Conservation (phyloP, 441 rosid genomes). For the Corymbia calophylla region DNA sequence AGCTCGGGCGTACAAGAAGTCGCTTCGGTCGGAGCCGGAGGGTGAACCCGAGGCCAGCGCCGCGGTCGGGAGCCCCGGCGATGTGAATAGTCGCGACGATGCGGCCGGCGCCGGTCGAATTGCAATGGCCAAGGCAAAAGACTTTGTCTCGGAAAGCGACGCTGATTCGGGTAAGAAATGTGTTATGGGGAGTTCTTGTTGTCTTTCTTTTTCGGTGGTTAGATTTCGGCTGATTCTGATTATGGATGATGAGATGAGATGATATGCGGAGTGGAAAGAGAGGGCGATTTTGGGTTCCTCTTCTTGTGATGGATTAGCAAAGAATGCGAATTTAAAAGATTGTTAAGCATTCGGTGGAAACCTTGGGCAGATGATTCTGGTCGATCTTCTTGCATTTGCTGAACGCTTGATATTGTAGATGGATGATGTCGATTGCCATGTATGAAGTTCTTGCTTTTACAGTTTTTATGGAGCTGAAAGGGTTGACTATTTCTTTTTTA, state of each 20-base stretch:
- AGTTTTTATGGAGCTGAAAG: not conserved
- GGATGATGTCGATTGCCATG: not conserved
- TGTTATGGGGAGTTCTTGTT: not conserved
- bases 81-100: not conserved
- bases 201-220: not conserved
- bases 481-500: not conserved
- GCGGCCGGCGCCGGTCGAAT: slow-evolving; percentile 24
- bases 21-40: not conserved
- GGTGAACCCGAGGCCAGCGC: not conserved
- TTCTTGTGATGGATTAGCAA: not conserved
- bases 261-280: not conserved
- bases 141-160: slow-evolving; percentile 19
- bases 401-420: not conserved
- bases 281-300: not conserved
- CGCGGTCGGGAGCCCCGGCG: slow-evolving; percentile 7
- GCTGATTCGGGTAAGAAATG: slow-evolving; percentile 15
- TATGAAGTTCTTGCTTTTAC: not conserved
- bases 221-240: not conserved
- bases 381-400: not conserved
- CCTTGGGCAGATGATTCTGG: not conserved
- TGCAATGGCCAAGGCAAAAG: slow-evolving; percentile 36
- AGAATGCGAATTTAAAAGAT: not conserved
- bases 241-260: not conserved
- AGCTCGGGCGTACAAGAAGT: slow-evolving; percentile 50
- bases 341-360: not conserved